Evolutionary conservation across 768 basidiomycete genomes (phyloP).

Genomic region (Fomitopsis serialis): DNA sequence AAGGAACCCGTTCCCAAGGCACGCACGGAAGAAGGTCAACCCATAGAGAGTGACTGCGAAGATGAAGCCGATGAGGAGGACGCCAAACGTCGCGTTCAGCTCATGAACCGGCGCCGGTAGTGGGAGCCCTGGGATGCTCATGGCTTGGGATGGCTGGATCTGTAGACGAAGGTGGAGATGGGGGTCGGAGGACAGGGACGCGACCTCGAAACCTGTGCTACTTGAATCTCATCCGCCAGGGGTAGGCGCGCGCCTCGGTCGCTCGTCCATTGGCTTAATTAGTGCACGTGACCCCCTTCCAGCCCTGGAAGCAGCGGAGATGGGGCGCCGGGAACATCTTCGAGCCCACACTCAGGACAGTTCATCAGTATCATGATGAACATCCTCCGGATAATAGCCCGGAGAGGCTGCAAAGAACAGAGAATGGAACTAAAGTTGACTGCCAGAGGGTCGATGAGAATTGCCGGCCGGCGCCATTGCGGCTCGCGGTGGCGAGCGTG

Average conservation of each 20-base stretch:
- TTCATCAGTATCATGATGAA: neutral
- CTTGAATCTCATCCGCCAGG: neutral
- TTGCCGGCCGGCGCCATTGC: too few relatives aligned
- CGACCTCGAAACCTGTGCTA: neutral
- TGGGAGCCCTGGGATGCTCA: neutral
- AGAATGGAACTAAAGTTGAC: too few relatives aligned
- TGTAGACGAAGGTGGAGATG: neutral
- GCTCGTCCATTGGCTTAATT: neutral
- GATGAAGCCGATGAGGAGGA: slow-evolving; percentile 22
- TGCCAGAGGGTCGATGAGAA: too few relatives aligned
- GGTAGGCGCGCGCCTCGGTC: too few relatives aligned
- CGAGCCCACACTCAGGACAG: neutral
- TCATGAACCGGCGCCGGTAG: neutral
- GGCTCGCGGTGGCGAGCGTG: neutral
- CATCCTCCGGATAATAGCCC: neutral
- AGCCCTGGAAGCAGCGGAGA: neutral
- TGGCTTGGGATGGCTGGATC: neutral
- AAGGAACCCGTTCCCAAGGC: neutral
- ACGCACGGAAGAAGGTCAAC: slow-evolving; percentile 22
- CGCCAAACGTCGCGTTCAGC: slow-evolving; percentile 18
- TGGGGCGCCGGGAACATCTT: neutral
- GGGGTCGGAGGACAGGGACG: neutral
- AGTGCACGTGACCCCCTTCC: neutral
- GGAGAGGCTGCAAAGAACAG: too few relatives aligned
- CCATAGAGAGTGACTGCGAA: slow-evolving; percentile 21